phyloP scores from a whole-genome alignment of 1,284 basidiomycete species.

The Meira miltonrushii region DNA sequence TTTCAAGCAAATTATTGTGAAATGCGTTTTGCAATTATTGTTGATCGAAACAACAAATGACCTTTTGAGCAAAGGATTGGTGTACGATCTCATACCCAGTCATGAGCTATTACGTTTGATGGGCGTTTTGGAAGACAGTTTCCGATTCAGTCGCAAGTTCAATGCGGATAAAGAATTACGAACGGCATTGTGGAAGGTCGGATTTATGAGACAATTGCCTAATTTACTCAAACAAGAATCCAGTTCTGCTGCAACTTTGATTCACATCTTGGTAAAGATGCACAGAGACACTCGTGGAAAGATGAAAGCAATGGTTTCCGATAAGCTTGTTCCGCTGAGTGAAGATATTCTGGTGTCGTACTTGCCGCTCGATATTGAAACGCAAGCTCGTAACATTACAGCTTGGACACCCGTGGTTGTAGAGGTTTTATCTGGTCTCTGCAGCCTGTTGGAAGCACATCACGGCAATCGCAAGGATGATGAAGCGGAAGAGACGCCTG shows the following conservation, averaged over 20 bases:
- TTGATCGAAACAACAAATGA: slow-evolving; percentile 98
- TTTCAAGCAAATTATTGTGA: slow-evolving; percentile 99
- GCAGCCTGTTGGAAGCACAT: slow-evolving; percentile 68
- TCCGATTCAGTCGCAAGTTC: slow-evolving; percentile 93
- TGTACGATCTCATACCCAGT: slow-evolving; percentile 90
- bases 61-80: slow-evolving; percentile 65
- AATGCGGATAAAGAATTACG: slow-evolving; percentile 97
- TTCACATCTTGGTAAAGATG: slow-evolving; percentile 87
- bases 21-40: slow-evolving; percentile 94
- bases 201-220: slow-evolving; percentile 99
- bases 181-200: slow-evolving; percentile 98
- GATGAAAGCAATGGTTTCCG: slow-evolving; percentile 74
- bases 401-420: slow-evolving; percentile 97
- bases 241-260: slow-evolving; percentile 87
- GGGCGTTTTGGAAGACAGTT: slow-evolving; percentile 90
- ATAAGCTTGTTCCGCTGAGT: slow-evolving; percentile 87
- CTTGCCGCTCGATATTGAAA: slow-evolving; percentile 80
- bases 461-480: slow-evolving; percentile 15
- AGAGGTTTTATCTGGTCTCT: slow-evolving; percentile 85
- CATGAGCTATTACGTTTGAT: slow-evolving; percentile 86
- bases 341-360: slow-evolving; percentile 86
- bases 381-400: slow-evolving; percentile 87
- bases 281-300: slow-evolving; percentile 76
- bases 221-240: slow-evolving; percentile 98
- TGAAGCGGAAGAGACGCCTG: slow-evolving; percentile 19